Percentiles rank a stretch among this genome's conserved stretches.
Evolutionary conservation across 225 moss, liverwort and hornwort species (phyloP).

Genomic region (Asterella californica): DNA sequence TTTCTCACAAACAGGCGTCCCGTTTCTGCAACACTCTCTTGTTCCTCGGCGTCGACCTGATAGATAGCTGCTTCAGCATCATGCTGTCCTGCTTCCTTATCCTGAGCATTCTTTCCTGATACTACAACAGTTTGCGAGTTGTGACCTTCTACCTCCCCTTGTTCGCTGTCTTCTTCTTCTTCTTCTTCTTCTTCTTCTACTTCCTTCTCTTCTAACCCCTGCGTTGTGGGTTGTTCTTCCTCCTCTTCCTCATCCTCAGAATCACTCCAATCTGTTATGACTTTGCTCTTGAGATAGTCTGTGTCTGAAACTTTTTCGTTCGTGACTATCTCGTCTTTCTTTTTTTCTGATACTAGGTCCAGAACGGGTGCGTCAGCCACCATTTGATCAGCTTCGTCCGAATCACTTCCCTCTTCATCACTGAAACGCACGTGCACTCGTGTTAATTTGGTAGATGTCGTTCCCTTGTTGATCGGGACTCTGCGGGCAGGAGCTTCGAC

Average conservation of each 20-base stretch:
- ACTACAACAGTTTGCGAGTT: not conserved
- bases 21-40: conserved; percentile 86
- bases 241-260: conserved; percentile 47
- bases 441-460: conserved; percentile 61
- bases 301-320: conserved; percentile 70
- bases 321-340: conserved; percentile 41
- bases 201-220: not conserved
- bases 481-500: conserved; percentile 70
- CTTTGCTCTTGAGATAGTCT: conserved; percentile 78
- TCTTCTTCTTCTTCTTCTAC: conserved; percentile 8
- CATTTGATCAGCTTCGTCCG: conserved; percentile 43
- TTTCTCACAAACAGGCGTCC: conserved; percentile 95
- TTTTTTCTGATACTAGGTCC: conserved; percentile 29
- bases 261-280: conserved; percentile 78
- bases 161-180: conserved; percentile 18
- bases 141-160: not conserved
- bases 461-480: conserved; percentile 81
- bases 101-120: not conserved
- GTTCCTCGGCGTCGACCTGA: conserved; percentile 56
- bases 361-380: conserved; percentile 43
- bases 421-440: conserved; percentile 81
- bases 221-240: not conserved
- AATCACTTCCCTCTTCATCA: conserved; percentile 43
- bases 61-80: conserved; percentile 21
- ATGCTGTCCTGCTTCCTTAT: conserved; percentile 19